These are phyloP conservation scores for Dittrichia graveolens DNA, from an alignment of 129 eudicot genomes.

Conservation along the genomic window DNA sequence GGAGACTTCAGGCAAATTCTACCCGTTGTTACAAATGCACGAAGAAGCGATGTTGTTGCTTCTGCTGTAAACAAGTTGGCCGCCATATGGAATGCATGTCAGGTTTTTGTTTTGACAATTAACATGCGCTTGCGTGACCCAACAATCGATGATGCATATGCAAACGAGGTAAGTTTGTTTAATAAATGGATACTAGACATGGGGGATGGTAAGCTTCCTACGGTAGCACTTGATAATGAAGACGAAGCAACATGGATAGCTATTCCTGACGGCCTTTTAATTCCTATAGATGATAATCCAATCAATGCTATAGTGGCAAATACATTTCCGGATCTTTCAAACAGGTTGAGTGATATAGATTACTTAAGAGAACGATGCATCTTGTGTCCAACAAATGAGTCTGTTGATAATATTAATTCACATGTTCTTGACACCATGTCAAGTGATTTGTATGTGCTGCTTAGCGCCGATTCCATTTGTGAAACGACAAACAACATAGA, in stretches of 20 bases:
- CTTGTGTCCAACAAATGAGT: neutral
- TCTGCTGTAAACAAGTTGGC: neutral
- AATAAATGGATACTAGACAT: neutral
- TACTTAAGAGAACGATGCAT: neutral
- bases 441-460: neutral
- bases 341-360: neutral
- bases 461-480: neutral
- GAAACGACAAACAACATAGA: neutral
- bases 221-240: neutral
- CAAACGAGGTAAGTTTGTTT: neutral
- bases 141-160: neutral
- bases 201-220: no score
- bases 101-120: neutral
- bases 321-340: neutral
- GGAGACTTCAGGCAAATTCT: neutral
- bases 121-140: neutral
- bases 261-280: neutral
- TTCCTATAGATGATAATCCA: neutral
- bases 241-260: neutral
- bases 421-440: neutral
- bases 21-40: neutral
- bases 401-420: neutral
- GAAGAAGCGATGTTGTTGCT: neutral
- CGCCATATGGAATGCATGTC: neutral
- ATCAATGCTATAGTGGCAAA: neutral